Base-by-base conservation (phyloP, 2,329 filamentous ascomycete species). In the Curvularia sp. region DNA sequence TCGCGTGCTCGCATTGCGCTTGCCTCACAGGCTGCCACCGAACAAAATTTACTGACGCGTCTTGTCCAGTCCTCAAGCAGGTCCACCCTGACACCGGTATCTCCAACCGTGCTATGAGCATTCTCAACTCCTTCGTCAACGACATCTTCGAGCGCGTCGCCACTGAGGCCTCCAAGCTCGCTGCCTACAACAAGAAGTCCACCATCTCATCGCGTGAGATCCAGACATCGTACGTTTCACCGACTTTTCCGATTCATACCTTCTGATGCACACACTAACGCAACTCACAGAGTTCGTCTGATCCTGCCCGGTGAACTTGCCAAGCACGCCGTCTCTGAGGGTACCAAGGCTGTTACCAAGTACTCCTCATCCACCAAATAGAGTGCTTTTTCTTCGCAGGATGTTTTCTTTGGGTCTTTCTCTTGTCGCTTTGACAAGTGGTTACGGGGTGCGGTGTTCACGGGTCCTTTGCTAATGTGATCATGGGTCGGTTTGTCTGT, bases 101-200 rank as follows among this genome's bases (percentile, higher is more conserved):
- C 83, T 98, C 95, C 81, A 98, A 97, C 87, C 93, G 95, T 77
- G 95, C 95, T 80, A 99, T 99, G 95, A 97, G 93, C 55, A 99
- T 99, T 79, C 84, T 99, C 77, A 99, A 99, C 90, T 99, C 95
- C 0, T 99, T 99, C 79, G 95, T 99, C 86, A 99, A 98, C 80
- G 93, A 99, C 77, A 99, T 99, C 80, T 99, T 99, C 81, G 95
- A 99, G 89, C 93, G 95, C 74, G 94, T 99, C 73, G 95, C 95
- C 68, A 97, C 95, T 60, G 95, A 99, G 84, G 95, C 95, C 52
- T 97, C 92, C 80, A 99, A 99, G 90, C 90, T 99, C 63, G 95
- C 95, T 72, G 95, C 95, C 66, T 99, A 99, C 88, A 99, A 99
- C 90, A 99, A 98, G 91, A 99, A 99, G 88, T 98, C 94, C 51